Conservation (phyloP, 345 rosid species). For the Salix purpurea region DNA sequence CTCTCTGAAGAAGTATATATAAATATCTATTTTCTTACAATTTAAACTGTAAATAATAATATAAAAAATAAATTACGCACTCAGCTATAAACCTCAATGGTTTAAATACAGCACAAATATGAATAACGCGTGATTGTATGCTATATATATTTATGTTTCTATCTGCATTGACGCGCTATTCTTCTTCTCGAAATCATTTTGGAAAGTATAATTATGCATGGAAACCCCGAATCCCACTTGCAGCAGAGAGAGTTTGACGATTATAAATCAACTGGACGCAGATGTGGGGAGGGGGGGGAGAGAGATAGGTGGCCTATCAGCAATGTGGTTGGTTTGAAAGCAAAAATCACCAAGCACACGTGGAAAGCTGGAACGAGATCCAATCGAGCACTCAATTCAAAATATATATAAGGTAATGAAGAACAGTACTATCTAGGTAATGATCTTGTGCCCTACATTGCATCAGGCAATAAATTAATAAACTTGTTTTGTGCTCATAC, state of each 20-base stretch:
- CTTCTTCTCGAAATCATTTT: not conserved
- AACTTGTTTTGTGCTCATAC: not conserved
- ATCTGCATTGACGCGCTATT: not conserved
- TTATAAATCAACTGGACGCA: not conserved
- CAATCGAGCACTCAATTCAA: not conserved
- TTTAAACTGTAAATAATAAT: no score
- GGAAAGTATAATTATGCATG: not conserved
- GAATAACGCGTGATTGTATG: no score
- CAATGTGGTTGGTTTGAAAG: not conserved
- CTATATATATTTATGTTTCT: not conserved
- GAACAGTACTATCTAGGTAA: not conserved
- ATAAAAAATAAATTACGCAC: no score
- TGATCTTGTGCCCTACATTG: slow-evolving; percentile 16
- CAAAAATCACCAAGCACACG: not conserved
- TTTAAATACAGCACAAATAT: no score
- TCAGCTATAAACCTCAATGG: no score
- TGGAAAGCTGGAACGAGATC: not conserved
- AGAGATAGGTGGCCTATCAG: not conserved
- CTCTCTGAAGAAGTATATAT: no score
- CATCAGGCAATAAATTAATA: slow-evolving; percentile 14
- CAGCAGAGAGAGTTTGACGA: not conserved
- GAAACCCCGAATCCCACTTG: not conserved
- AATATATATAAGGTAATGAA: not conserved
- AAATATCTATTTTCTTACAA: no score
- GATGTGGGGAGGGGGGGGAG: not conserved